Evolutionary conservation across 208 protist species (phyloP), one percentile per base, ranked within the genome.

Genomic region (Trypanosoma cruzi): DNA sequence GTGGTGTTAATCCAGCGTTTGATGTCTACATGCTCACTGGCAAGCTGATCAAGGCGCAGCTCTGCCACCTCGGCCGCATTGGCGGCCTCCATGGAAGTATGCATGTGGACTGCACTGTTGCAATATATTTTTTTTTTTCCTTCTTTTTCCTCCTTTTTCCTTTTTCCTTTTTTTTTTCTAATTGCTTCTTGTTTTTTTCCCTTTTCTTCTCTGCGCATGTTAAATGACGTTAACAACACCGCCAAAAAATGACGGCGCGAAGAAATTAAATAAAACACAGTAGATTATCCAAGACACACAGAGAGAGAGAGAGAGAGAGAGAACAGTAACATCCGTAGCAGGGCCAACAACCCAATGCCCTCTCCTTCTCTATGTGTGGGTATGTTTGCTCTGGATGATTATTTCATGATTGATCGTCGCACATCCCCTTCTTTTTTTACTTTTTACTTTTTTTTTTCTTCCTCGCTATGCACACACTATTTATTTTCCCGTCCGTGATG

Each of bases 1-100:
- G 82, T 72, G 29, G 73, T 58, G 62, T 90, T 90, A 13, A 88
- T 74, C 85, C 85, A 91, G 26, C 75, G 79, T 63, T 59, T 79
- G 65, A 88, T 59, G 46, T 91, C 82, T 14, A 86, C 32, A 44
- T 75, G 28, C 46, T 75, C 46, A 64, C 71, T n/a, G 29, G 16
- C 53, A 36, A 76, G 64, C 71, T 74, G 28, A 49, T 73, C 37
- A 50, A 79, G 24, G 55, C 31, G 18, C 31, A 63, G 34, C 36
- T 13, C 7, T 26, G 31, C 28, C 40, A 67, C 40, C 42, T 5
- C 28, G 24, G 34, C 37, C 6, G 16, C 24, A n/a, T 29, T 55
- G 50, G 24, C 24, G 5, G n/a, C 28, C 5, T 29, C 50, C 50
- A 24, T 29, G 24, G 24, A 5, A n/a, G 24, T 26, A 13, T 55